Conservation (phyloP, 495 filamentous ascomycete genomes). For the Penicillium maclennaniae region DNA sequence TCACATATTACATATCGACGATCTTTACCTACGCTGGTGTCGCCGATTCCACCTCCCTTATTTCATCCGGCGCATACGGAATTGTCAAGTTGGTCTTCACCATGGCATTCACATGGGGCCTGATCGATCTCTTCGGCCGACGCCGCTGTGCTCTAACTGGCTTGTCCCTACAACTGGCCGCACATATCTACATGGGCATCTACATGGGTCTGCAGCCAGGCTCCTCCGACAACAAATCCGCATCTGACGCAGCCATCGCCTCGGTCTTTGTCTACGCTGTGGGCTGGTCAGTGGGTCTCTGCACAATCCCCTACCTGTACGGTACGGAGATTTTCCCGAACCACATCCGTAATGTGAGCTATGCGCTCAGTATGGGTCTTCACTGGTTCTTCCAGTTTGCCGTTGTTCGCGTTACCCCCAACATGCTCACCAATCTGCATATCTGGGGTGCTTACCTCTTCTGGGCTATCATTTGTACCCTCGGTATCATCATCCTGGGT, state of each 20-base stretch:
- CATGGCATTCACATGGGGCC: conserved; percentile 45
- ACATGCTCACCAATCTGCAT: conserved; percentile 42
- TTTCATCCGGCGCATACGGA: conserved; percentile 44
- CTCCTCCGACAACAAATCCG: conserved; percentile 30
- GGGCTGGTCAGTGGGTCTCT: conserved; percentile 50
- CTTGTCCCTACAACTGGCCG: conserved; percentile 35
- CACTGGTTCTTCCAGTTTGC: conserved; percentile 51
- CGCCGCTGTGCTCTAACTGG: conserved; percentile 37
- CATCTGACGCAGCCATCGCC: conserved; percentile 42
- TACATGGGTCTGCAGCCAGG: conserved; percentile 42
- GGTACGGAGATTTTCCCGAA: conserved; percentile 48
- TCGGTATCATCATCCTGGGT: conserved; percentile 41
- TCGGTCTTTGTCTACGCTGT: conserved; percentile 47
- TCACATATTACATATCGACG: conserved; percentile 44
- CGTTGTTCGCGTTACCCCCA: conserved; percentile 45
- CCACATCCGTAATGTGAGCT: conserved; percentile 41
- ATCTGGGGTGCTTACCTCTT: conserved; percentile 47
- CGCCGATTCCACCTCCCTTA: conserved; percentile 27
- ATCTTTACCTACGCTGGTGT: conserved; percentile 44
- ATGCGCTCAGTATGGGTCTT: conserved; percentile 41
- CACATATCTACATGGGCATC: conserved; percentile 41
- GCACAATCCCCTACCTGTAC: conserved; percentile 47
- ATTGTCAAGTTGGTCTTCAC: conserved; percentile 46
- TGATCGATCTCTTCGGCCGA: conserved; percentile 44
- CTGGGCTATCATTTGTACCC: conserved; percentile 39